Base-by-base conservation (phyloP, 495 filamentous ascomycete species). In the Penicillium antarcticum region DNA sequence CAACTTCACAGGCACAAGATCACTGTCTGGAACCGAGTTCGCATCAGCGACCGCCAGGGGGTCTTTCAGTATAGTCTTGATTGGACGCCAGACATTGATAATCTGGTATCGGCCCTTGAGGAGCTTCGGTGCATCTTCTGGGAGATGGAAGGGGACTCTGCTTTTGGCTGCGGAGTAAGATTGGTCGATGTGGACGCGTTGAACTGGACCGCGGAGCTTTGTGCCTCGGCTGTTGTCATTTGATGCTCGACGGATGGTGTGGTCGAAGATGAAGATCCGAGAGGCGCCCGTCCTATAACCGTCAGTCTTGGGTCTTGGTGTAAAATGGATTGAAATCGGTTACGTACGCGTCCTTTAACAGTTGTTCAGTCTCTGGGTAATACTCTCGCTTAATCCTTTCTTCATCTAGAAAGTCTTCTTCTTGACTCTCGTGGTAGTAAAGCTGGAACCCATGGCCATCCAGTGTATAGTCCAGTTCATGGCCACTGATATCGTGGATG, bases 41-140 rank as follows among this genome's bases (percentile, higher is more conserved):
- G 73, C 74, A 42, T 87, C 82, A 0, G 83, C 83, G 14, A 88
- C 71, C 3, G 77, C 78, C 0, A 88, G 69, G 0, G 85, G 85
- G 57, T 88, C 84, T 36, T 80, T 79, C 31, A 71, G 62, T 41
- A 88, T 80, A 0, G 76, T 77, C 52, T 79, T 78, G 56, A 89
- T 88, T 1, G 87, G 86, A 0, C 87, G 82, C 87, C 86, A 89
- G 49, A 89, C 86, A 55, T 90, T 90, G 71, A 91, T 87, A 62
- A 89, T 87, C 61, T 89, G 85, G 59, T 82, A 85, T 7, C 86
- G 78, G 18, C 80, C 79, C 56, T 82, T 75, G 6, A 86, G 65
- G 0, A 91, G 75, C 60, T 74, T 65, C 2, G 77, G 72, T 1
- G 85, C 85, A 29, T 88, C 83, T 9, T 79, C 79, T 1, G 79